These are phyloP conservation scores for Aspergillus funiculosus DNA, from an alignment of 495 filamentous ascomycete genomes.

Conservation along the genomic window DNA sequence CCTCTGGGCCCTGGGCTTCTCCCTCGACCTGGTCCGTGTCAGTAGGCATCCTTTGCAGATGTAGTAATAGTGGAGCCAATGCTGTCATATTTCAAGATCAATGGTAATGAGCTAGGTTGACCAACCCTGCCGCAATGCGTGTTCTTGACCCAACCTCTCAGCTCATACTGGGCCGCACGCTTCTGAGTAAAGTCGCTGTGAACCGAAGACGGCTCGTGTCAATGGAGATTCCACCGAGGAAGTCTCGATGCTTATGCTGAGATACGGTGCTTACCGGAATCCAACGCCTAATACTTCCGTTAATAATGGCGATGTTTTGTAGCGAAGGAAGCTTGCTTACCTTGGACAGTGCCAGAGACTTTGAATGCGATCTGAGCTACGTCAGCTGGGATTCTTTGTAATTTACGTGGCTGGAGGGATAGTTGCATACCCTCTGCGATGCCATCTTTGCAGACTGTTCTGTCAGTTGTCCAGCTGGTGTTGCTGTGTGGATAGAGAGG, in stretches of 20 bases:
- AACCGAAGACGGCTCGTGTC: too few species aligned
- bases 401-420: neutral
- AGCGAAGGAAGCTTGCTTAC: constrained; percentile 18
- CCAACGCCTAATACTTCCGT: constrained; percentile 52
- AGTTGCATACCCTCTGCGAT: constrained; percentile 9
- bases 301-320: neutral
- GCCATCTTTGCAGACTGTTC: constrained; percentile 7
- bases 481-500: too few species aligned
- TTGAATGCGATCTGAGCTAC: constrained; percentile 42
- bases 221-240: too few species aligned
- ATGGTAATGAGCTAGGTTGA: too few species aligned
- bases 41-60: too few species aligned
- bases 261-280: constrained; percentile 51
- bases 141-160: constrained; percentile 81
- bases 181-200: constrained; percentile 64
- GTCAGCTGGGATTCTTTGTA: neutral
- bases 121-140: constrained; percentile 62
- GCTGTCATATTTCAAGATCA: too few species aligned
- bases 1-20: constrained; percentile 72
- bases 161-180: constrained; percentile 54
- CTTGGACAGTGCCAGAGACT: constrained; percentile 50
- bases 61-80: too few species aligned
- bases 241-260: too few species aligned
- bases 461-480: too few species aligned
- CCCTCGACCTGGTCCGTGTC: constrained; percentile 63